Conservation (phyloP, 2,329 filamentous ascomycete species). For the Colletotrichum cereale region DNA sequence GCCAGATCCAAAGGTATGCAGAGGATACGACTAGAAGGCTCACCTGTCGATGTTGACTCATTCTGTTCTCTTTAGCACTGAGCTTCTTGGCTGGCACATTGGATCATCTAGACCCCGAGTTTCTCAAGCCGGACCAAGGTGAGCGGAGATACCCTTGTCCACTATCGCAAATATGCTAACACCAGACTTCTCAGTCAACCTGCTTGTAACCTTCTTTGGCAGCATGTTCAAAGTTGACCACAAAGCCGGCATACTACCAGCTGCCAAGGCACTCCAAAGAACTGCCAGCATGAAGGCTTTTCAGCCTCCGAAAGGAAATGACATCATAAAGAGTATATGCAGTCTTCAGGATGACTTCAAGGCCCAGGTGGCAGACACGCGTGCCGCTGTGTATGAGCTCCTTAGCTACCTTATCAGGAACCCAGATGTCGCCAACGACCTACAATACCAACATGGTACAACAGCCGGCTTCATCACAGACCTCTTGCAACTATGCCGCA, state of each 20-base stretch:
- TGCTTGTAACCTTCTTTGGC: slow-evolving; percentile 67
- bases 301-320: slow-evolving; percentile 59
- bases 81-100: slow-evolving; percentile 69
- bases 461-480: slow-evolving; percentile 61
- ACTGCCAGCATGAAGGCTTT: slow-evolving; percentile 65
- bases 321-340: slow-evolving; percentile 63
- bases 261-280: slow-evolving; percentile 63
- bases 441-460: slow-evolving; percentile 59
- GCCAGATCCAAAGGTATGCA: slow-evolving; percentile 63
- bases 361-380: slow-evolving; percentile 63
- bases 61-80: slow-evolving; percentile 54
- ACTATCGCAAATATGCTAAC: slow-evolving; percentile 56
- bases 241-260: slow-evolving; percentile 68
- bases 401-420: slow-evolving; percentile 59
- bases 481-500: slow-evolving; percentile 64
- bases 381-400: slow-evolving; percentile 65
- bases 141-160: slow-evolving; percentile 39
- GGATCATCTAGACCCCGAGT: slow-evolving; percentile 58
- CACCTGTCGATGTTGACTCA: slow-evolving; percentile 6
- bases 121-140: slow-evolving; percentile 65
- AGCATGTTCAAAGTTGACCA: slow-evolving; percentile 71
- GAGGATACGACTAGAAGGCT: neutral
- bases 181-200: slow-evolving; percentile 51
- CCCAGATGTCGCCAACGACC: slow-evolving; percentile 56
- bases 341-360: slow-evolving; percentile 69